Percentiles rank a stretch among this genome's conserved stretches.
phyloP scores from a whole-genome alignment of 2,329 filamentous ascomycete species.

The Fusarium pilosicola region DNA sequence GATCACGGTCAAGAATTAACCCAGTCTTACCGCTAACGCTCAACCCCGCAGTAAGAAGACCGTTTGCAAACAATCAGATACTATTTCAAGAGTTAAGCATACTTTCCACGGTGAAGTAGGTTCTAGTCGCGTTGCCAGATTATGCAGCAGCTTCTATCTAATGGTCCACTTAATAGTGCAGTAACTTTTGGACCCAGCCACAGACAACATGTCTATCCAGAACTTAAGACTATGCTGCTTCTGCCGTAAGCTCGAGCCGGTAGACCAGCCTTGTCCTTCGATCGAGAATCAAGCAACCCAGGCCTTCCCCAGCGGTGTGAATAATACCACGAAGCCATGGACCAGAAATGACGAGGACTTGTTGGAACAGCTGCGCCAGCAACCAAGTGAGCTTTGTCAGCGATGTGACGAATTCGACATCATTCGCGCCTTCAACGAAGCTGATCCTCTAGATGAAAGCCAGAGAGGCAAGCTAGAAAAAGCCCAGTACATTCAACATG shows the following conservation, averaged over 20 bases:
- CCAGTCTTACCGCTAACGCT: not conserved
- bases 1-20: not conserved
- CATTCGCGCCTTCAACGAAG: not conserved
- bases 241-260: not conserved
- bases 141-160: too few species aligned
- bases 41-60: not conserved
- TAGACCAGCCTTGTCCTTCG: not conserved
- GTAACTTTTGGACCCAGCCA: not conserved
- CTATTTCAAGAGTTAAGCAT: rapidly evolving
- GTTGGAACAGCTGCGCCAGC: not conserved
- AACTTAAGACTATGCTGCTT: not conserved
- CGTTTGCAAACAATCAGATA: rapidly evolving
- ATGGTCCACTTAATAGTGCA: too few species aligned
- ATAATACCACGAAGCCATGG: not conserved
- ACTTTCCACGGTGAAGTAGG: rapidly evolving
- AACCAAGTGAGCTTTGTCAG: not conserved
- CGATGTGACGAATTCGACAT: not conserved
- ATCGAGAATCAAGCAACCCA: not conserved
- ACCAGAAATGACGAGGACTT: not conserved
- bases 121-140: rapidly evolving
- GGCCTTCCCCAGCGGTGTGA: too few species aligned
- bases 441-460: not conserved
- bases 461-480: not conserved
- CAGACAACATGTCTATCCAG: not conserved
- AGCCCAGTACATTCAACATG: not conserved